phyloP scores from a whole-genome alignment of 305 asterid species.

The Salvia sclarea region DNA sequence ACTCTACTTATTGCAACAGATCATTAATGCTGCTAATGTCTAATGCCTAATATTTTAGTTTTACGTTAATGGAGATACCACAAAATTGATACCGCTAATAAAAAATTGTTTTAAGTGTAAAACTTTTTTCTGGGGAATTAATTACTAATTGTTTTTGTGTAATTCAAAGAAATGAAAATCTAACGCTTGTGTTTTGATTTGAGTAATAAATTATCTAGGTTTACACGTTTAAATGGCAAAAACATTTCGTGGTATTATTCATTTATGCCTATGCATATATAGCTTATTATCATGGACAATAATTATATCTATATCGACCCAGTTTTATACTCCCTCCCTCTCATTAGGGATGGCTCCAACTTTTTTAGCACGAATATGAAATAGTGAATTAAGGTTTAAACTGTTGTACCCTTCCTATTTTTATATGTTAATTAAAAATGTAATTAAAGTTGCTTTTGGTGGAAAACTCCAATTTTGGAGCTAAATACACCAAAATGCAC shows the following conservation, averaged over 20 bases:
- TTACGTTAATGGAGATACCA: background rate
- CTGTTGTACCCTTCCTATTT: no score
- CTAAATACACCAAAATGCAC: no score
- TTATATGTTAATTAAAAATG: no score
- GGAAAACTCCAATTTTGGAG: no score
- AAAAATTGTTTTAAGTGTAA: background rate
- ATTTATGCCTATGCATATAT: background rate
- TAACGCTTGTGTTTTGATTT: background rate
- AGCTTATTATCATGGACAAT: background rate
- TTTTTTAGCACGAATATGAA: no score
- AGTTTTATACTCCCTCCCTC: no score
- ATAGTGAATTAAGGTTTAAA: no score
- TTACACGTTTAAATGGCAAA: background rate
- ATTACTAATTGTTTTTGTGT: background rate
- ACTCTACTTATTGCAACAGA: background rate
- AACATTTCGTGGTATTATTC: background rate
- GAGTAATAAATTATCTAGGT: background rate
- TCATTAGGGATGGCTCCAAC: no score
- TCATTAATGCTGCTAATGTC: slow-evolving; percentile 3
- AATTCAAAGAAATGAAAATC: background rate
- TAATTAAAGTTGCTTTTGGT: no score
- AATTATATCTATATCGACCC: background rate
- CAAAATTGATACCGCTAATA: background rate
- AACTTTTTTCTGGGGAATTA: background rate
- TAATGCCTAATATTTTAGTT: background rate